Evolutionary conservation across 2,329 filamentous ascomycete genomes (phyloP), one percentile per base, ranked within the genome.

Genomic region (Alternaria brassicae): DNA sequence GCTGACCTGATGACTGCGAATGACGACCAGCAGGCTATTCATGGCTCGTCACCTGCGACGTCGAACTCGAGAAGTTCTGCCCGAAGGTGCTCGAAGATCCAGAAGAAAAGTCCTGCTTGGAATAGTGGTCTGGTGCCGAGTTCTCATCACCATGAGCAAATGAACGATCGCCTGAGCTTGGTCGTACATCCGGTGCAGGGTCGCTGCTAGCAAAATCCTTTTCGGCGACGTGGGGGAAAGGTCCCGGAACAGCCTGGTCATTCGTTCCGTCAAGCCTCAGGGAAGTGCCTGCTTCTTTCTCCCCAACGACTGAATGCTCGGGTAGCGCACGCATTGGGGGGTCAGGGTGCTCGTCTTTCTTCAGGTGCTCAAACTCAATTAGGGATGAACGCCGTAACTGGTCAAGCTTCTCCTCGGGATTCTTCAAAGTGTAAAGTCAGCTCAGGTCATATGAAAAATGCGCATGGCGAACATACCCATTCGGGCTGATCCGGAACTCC

Each of bases 401-500:
- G 59, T 83, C 81, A 59, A 84, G 81, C 66, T 79, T 78, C 44
- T 75, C 74, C 40, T 72, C 68, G 1, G 82, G 82, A 55, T 84
- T 77, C 81, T 83, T 77, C n/a, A 63, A 40, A 65, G 30, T 53
- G 59, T 54, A 66, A 23, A 70, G 69, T 78, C 64, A 77, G 72
- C 70, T 63, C 58, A 56, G 45, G 19, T 51, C 21, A 51, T 63
- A 52, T 17, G 55, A 67, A 74, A 70, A 78, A 77, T 27, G 70
- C 71, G 61, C 72, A 78, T 58, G 69, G 61, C 19, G 72, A 84
- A 92, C 92, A 90, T 92, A 97, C 93, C 94, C 94, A 97, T 79
- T 97, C 92, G 75, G 87, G 85, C 84, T 97, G 93, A 77, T 87
- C 84, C 62, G 93, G 93, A 65, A 97, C 93, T 51, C 92, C 93